Conservation (phyloP, 2,329 filamentous ascomycete species). For the Ophiocordyceps unilateralis region DNA sequence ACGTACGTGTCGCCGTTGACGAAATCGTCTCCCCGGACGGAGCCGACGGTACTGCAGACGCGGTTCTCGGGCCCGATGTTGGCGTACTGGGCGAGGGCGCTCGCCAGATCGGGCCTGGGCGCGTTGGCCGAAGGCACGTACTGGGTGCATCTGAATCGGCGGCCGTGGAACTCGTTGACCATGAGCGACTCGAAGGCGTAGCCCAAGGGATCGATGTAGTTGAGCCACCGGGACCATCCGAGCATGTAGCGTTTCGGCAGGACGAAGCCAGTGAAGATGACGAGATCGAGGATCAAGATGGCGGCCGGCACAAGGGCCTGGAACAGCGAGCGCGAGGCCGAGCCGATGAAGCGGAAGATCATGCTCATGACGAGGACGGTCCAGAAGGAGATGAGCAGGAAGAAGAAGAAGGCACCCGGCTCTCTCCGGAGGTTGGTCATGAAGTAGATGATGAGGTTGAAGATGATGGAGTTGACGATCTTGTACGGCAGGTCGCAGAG, state of each 20-base stretch:
- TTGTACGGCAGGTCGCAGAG: conserved; percentile 71
- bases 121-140: conserved; percentile 23
- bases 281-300: conserved; percentile 44
- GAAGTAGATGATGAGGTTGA: conserved; percentile 74
- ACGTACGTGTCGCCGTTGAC: conserved; percentile 45
- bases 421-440: conserved; percentile 66
- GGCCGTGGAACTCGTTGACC: conserved; percentile 63
- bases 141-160: conserved; percentile 35
- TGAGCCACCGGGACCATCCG: conserved; percentile 69
- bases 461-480: conserved; percentile 52
- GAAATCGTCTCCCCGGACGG: conserved; percentile 28
- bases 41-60: conserved; percentile 43
- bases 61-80: conserved; percentile 20
- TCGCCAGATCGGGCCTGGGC: conserved; percentile 1
- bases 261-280: conserved; percentile 57
- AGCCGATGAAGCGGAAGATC: conserved; percentile 71
- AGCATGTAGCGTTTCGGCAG: conserved; percentile 54
- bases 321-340: conserved; percentile 52
- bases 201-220: conserved; percentile 61
- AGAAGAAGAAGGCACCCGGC: conserved; percentile 69
- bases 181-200: conserved; percentile 71
- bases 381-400: conserved; percentile 57
- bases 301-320: conserved; percentile 45
- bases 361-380: conserved; percentile 68
- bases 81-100: conserved; percentile 6